Evolutionary conservation across 2,329 filamentous ascomycete species (phyloP), one percentile per base, ranked within the genome.

Genomic region (Metarhizium robertsii): DNA sequence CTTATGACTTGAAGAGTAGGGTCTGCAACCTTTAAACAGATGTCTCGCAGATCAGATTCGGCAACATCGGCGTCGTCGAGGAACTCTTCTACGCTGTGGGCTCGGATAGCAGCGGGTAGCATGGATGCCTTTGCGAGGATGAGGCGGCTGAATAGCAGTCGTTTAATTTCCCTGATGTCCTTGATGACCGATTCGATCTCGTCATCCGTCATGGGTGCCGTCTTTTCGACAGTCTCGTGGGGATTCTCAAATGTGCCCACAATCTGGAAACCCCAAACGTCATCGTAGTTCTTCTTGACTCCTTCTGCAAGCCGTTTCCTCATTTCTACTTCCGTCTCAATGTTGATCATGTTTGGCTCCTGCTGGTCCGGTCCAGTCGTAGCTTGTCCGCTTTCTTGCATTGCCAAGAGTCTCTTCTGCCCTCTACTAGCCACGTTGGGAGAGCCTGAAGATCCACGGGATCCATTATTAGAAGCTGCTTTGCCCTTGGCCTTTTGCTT

Each of bases 301-400:
- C 65, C 64, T 42, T 66, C 49, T 0, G 58, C 62, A 2, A 67
- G 34, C 57, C 51, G 64, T 30, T 63, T 60, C 10, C 63, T 61
- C 62, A 67, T 66, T 40, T 66, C 65, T 2, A 53, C 57, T 38
- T 67, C 65, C 0, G 64, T 65, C 48, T 67, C 65, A 1, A 67
- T 67, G 20, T 61, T 64, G 5, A 53, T 61, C 45, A 62, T 65
- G n/a, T 67, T 62, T 0, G 64, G 65, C 29, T 64, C 64, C 30
- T 55, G 51, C 1, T 58, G 16, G 0, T 62, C 55, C 6, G 49
- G 16, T 6, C 3, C 29, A 49, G 0, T 18, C 14, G 6, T 14
- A n/a, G 0, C 18, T 13, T 43, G 2, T 0, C 42, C 14, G 32
- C 48, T 40, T 20, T 61, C 20, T 10, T 45, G 18, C 51, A 46